These are phyloP conservation scores for Ocimum tenuiflorum DNA, from an alignment of 257 asterid genomes.

Conservation along the genomic window DNA sequence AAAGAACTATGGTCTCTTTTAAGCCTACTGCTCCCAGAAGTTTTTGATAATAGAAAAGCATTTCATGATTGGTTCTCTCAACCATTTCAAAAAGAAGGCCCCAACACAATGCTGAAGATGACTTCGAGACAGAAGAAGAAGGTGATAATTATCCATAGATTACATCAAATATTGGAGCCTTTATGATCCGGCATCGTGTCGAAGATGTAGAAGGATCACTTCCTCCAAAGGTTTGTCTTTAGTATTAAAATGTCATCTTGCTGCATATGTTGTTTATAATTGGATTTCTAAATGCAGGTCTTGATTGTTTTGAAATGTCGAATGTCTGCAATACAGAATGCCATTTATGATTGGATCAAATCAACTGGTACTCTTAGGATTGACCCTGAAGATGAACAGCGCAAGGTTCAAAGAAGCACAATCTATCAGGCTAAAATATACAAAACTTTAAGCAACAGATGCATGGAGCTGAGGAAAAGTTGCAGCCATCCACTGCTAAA, in stretches of 20 bases:
- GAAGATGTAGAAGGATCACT: slow-evolving; percentile 99
- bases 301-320: slow-evolving; percentile 84
- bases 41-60: slow-evolving; percentile 94
- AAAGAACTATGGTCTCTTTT: slow-evolving; percentile 98
- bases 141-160: slow-evolving; percentile 92
- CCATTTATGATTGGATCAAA: slow-evolving; percentile 95
- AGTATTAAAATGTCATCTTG: slow-evolving; percentile 13
- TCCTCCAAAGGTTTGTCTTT: slow-evolving; percentile 82
- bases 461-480: slow-evolving; percentile 96
- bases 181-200: slow-evolving; percentile 99
- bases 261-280: slow-evolving; percentile 24
- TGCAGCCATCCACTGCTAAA: slow-evolving; percentile 96
- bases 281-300: slow-evolving; percentile 54
- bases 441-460: slow-evolving; percentile 72
- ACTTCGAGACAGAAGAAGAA: slow-evolving; percentile 98
- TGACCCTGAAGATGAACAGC: slow-evolving; percentile 94
- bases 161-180: slow-evolving; percentile 98
- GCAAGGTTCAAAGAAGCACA: slow-evolving; percentile 62
- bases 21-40: slow-evolving; percentile 94
- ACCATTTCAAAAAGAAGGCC: slow-evolving; percentile 92
- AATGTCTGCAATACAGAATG: slow-evolving; percentile 95
- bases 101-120: slow-evolving; percentile 78
- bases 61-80: slow-evolving; percentile 99
- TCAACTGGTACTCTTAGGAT: slow-evolving; percentile 91
- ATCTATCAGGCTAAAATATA: slow-evolving; percentile 76